Base-by-base conservation (phyloP, 2,329 filamentous ascomycete genomes). In the Ophiostoma ips region DNA sequence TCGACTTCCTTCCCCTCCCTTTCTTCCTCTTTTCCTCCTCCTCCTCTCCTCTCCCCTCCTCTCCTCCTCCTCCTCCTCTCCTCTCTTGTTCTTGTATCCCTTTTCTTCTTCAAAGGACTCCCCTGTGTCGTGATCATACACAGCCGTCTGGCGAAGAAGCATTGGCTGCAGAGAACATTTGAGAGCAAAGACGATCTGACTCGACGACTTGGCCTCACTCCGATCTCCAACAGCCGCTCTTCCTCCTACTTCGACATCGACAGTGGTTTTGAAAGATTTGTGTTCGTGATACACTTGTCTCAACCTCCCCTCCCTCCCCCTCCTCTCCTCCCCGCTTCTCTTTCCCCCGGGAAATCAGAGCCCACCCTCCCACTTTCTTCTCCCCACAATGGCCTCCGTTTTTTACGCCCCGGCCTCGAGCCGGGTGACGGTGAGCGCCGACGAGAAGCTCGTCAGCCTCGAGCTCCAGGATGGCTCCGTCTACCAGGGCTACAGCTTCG, bases 401-500 rank as follows among this genome's bases (percentile, higher is more conserved):
- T 57, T 67, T 52, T 68, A 71, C 56, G 67, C 72, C 45, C 81
- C 82, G 45, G 79, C 82, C 56, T 75, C 79, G 56, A 75, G 79
- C 58, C 76, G 75, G 60, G 69, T 78, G 56, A 66, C 71, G 56
- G 71, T 67, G 56, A 62, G 64, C 54, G 18, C 50, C 40, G 70
- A 76, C 56, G 77, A 82, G 61, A 74, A 76, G 52, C 73, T 85
- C 62, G 76, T 94, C 70, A 84, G 84, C 65, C 83, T 98, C 58
- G 90, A 98, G 73, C 82, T 98, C 58, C 77, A 92, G 67, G 89
- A 96, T 73, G 88, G 89, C 68, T 80, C 83, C 52, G 78, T 87
- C 63, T 94, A 88, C 74, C 86, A 94, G 65, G 92, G 92, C 59
- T 88, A 87, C 73, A 95, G 88, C 76, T 98, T 98, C 65, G 92